Base-by-base conservation (phyloP, 2,329 filamentous ascomycete species). In the Pseudopyricularia javanii region DNA sequence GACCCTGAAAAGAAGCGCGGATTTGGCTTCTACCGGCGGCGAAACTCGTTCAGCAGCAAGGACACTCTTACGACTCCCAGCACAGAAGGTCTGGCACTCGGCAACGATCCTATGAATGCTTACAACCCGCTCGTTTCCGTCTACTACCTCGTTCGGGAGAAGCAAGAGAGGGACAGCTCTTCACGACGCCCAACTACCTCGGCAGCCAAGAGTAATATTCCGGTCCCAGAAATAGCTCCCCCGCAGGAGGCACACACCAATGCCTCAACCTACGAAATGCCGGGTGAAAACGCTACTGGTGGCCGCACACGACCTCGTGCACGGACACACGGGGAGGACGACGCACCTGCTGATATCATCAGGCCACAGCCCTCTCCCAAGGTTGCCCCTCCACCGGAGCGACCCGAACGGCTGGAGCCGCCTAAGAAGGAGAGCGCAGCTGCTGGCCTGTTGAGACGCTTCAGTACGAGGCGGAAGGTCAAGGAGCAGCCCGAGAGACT, bases 121-220 rank as follows among this genome's bases (percentile, higher is more conserved):
- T 98, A 88, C 66, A 91, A 87, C 61, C 93, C 93, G 7, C 74
- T 97, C 14, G 75, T 97, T 7, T 97, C 93, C 1, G 85, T 98
- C 14, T 98, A 98, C 68, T 95, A 95, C 62, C 78, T 98, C 3
- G 93, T 95, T n/a, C 85, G 82, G 59, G 93, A 98, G 71, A 97
- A 97, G 70, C 82, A 89, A 57, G 88, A 94, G 50, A 82, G 88
- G 34, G 91, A 97, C 61, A 72, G 72, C 52, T 57, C 62, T 28
- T 68, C 74, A 34, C 50, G 37, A 26, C 50, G 50, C 14, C 55
- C 71, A 24, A 73, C 45, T 70, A 81, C 24, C 73, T 55, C 63
- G 9, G 56, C 60, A 3, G 58, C 67, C 7, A 34, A 63, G 2
- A 61, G 63, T 1, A 71, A 68, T 56, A 68, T 71, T 8, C 62